Percentiles rank a stretch among this genome's conserved stretches.
phyloP scores from a whole-genome alignment of 306 rosid species.

The Sophora flavescens region DNA sequence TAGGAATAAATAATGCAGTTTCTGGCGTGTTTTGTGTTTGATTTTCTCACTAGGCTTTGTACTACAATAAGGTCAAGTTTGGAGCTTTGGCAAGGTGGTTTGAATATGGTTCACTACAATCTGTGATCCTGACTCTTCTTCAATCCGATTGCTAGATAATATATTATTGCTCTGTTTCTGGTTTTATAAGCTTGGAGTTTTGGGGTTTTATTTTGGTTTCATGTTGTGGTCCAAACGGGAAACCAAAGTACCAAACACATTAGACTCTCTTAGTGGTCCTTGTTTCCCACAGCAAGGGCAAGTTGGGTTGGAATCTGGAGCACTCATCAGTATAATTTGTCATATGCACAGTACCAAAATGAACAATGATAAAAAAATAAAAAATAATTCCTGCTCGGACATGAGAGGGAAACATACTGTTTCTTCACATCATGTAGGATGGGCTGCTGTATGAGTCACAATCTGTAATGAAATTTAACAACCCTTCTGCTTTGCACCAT shows the following conservation, averaged over 20 bases:
- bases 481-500: neutral
- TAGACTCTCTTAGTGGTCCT: neutral
- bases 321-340: neutral
- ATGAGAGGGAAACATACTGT: neutral
- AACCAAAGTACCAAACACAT: too few species aligned
- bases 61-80: neutral
- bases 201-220: too few species aligned
- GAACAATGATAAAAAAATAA: neutral
- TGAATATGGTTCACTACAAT: slow-evolving; percentile 27
- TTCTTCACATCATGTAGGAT: neutral
- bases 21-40: neutral
- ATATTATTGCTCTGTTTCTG: neutral
- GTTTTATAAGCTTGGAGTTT: neutral
- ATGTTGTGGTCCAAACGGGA: too few species aligned
- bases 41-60: slow-evolving; percentile 21
- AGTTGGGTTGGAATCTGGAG: neutral
- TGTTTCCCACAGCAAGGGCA: neutral
- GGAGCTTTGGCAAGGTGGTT: neutral
- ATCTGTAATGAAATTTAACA: neutral
- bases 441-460: too few species aligned
- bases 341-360: neutral
- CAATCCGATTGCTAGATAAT: neutral
- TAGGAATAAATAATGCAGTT: neutral
- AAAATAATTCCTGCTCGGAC: neutral
- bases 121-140: neutral